Evolutionary conservation across 345 rosid genomes (phyloP).

Genomic region (Salix viminalis): DNA sequence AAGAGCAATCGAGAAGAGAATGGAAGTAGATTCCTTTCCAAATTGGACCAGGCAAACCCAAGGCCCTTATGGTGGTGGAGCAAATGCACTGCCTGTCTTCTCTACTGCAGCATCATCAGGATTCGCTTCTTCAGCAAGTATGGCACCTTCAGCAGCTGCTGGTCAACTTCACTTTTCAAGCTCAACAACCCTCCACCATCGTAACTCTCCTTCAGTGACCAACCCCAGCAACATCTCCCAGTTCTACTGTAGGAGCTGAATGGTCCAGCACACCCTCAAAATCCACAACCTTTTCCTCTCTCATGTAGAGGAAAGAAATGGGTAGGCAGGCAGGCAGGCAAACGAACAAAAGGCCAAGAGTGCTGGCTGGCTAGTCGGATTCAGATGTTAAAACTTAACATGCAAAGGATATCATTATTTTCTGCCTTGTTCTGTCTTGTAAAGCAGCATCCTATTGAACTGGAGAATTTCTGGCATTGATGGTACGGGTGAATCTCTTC

Average conservation of each 20-base stretch:
- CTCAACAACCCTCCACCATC: slow-evolving; percentile 16
- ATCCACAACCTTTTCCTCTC: background rate
- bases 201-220: slow-evolving; percentile 8
- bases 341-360: background rate
- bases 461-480: no score
- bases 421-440: background rate
- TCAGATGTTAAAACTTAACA: background rate
- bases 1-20: slow-evolving; percentile 58
- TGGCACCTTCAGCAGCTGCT: slow-evolving; percentile 33
- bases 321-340: background rate
- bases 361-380: background rate
- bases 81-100: slow-evolving; percentile 36
- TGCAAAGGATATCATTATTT: background rate
- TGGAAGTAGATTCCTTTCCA: slow-evolving; percentile 30
- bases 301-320: background rate
- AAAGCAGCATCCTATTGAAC: background rate
- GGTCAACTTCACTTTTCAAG: slow-evolving; percentile 25
- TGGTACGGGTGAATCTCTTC: background rate
- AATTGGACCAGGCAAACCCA: slow-evolving; percentile 35
- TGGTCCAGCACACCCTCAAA: background rate
- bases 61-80: slow-evolving; percentile 31
- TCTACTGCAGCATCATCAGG: slow-evolving; percentile 99
- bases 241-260: slow-evolving; percentile 32
- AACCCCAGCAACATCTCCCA: slow-evolving; percentile 26
- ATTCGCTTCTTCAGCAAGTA: slow-evolving; percentile 56